Conservation (phyloP, 345 rosid species). For the Chamaenerion angustifolium region DNA sequence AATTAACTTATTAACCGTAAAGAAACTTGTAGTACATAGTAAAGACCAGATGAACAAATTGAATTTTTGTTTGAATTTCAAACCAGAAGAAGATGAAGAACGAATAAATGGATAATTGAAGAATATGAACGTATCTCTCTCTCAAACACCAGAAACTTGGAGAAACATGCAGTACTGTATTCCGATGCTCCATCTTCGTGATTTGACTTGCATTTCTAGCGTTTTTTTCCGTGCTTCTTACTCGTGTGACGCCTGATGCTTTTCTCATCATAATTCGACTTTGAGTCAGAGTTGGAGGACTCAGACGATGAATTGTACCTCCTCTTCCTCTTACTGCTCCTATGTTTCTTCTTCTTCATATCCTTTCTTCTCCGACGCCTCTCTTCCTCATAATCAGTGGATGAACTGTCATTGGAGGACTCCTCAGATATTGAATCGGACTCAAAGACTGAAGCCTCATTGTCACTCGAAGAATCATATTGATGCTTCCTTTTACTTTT, state of each 20-base stretch:
- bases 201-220: conserved; percentile 7
- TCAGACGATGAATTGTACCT: conserved; percentile 65
- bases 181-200: not conserved
- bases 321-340: conserved; percentile 33
- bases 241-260: conserved; percentile 49
- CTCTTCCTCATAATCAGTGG: conserved; percentile 68
- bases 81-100: no score
- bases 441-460: conserved; percentile 86
- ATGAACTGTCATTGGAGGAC: conserved; percentile 56
- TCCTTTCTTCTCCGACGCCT: conserved; percentile 40
- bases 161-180: no score
- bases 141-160: not conserved
- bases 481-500: conserved; percentile 82
- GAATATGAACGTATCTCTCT: no score
- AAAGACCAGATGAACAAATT: no score
- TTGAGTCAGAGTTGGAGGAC: conserved; percentile 60
- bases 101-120: no score
- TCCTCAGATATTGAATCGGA: conserved; percentile 32
- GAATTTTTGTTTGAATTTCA: no score
- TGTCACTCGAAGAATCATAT: conserved; percentile 48
- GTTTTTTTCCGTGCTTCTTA: conserved; percentile 47
- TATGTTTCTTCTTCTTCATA: conserved; percentile 45
- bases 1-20: no score
- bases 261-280: conserved; percentile 57
- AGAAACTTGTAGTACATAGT: no score